Percentiles rank a stretch among this genome's conserved stretches.
These are phyloP conservation scores for Rhizomucor pusillus DNA, from an alignment of 371 early-diverging fungal species.

Conservation along the genomic window DNA sequence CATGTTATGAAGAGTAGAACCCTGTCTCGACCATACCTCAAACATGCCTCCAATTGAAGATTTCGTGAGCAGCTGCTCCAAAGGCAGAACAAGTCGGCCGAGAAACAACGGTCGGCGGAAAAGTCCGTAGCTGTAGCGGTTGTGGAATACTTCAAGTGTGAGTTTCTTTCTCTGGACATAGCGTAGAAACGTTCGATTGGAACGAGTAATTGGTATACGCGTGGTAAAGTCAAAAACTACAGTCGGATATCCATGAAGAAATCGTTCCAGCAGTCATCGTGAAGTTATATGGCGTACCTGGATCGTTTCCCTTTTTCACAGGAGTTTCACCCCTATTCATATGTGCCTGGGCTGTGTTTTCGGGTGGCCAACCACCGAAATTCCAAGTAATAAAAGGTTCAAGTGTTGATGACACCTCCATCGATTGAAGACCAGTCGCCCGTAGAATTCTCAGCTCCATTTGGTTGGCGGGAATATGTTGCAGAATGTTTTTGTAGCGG, in stretches of 20 bases:
- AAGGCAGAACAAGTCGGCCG: constrained; percentile 59
- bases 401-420: constrained; percentile 56
- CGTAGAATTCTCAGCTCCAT: constrained; percentile 60
- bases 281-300: constrained; percentile 38
- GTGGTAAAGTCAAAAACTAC: constrained; percentile 59
- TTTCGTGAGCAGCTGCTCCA: constrained; percentile 59
- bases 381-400: constrained; percentile 71
- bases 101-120: constrained; percentile 58
- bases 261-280: too few species aligned
- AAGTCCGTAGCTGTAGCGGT: constrained; percentile 55
- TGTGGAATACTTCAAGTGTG: constrained; percentile 69
- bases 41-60: constrained; percentile 65
- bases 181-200: constrained; percentile 56
- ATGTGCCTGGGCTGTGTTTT: constrained; percentile 49
- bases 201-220: constrained; percentile 62
- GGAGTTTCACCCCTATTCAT: constrained; percentile 69
- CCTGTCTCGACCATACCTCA: constrained; percentile 49
- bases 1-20: not conserved
- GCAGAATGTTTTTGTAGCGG: constrained; percentile 49
- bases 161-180: constrained; percentile 68
- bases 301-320: constrained; percentile 41
- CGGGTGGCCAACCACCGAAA: constrained; percentile 72
- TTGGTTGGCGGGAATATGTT: constrained; percentile 65
- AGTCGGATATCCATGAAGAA: not conserved
- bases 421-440: constrained; percentile 53